Conservation (phyloP, 495 filamentous ascomycete species). For the Penicillium dipodomyicola region DNA sequence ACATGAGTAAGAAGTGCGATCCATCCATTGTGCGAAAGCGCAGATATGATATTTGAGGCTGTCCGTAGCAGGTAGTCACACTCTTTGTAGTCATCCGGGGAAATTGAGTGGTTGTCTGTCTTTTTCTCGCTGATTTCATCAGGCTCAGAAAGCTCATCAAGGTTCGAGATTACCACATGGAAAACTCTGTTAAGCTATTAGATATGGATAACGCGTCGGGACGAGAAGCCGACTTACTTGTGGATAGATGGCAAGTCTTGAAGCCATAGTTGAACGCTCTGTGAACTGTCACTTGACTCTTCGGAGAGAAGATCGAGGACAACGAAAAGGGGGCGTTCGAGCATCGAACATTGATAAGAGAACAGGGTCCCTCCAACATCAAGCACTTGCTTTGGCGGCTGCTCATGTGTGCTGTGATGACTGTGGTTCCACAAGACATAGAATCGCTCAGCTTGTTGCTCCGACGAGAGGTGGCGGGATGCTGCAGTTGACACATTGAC, state of each 20-base stretch:
- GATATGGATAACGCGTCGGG: background rate
- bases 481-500: slow-evolving; percentile 39
- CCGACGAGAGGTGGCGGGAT: slow-evolving; percentile 33
- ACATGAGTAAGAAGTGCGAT: slow-evolving; percentile 39
- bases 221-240: slow-evolving; percentile 28
- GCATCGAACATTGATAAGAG: slow-evolving; percentile 55
- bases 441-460: slow-evolving; percentile 54
- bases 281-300: slow-evolving; percentile 68
- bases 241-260: slow-evolving; percentile 60
- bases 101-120: slow-evolving; percentile 24
- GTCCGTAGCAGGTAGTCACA: slow-evolving; percentile 77
- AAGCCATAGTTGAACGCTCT: slow-evolving; percentile 79
- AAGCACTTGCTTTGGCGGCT: slow-evolving; percentile 50
- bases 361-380: slow-evolving; percentile 37
- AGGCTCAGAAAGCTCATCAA: slow-evolving; percentile 38
- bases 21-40: slow-evolving; percentile 46
- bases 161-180: slow-evolving; percentile 37
- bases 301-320: slow-evolving; percentile 77
- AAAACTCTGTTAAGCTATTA: slow-evolving; percentile 40
- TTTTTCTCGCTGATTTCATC: slow-evolving; percentile 19
- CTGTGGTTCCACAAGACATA: slow-evolving; percentile 78
- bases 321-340: slow-evolving; percentile 78
- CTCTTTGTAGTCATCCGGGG: slow-evolving; percentile 65
- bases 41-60: slow-evolving; percentile 64
- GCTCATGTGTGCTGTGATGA: slow-evolving; percentile 58